These are phyloP conservation scores for Penicillium paxilli DNA, from an alignment of 495 filamentous ascomycete species.

Conservation along the genomic window DNA sequence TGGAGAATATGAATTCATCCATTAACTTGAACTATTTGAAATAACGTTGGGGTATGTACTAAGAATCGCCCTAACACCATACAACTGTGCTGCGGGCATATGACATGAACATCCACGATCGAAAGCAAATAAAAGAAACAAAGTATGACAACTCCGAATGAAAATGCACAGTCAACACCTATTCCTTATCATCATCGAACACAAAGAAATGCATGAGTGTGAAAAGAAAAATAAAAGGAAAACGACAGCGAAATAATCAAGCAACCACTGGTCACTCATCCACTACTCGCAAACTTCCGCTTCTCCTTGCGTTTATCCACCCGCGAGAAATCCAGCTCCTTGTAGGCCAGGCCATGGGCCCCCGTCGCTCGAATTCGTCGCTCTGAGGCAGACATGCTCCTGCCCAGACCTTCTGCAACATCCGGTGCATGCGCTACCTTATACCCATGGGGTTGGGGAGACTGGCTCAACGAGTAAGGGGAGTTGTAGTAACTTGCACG, in stretches of 20 bases:
- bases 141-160: background rate
- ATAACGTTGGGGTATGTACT: slow-evolving; percentile 11
- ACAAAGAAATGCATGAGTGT: background rate
- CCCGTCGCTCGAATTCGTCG: slow-evolving; percentile 41
- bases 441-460: slow-evolving; percentile 30
- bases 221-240: background rate
- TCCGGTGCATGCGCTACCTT: slow-evolving; percentile 42
- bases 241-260: too few species aligned
- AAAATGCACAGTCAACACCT: background rate
- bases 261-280: background rate
- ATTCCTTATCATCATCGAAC: background rate
- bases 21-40: slow-evolving; percentile 1
- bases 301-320: slow-evolving; percentile 22
- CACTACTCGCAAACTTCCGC: slow-evolving; percentile 8
- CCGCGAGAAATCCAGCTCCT: slow-evolving; percentile 35
- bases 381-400: slow-evolving; percentile 43
- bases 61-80: slow-evolving; percentile 10
- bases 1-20: background rate
- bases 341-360: slow-evolving; percentile 42
- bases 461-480: slow-evolving; percentile 26
- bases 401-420: slow-evolving; percentile 34
- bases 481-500: slow-evolving; percentile 25
- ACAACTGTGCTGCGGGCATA: slow-evolving; percentile 6
- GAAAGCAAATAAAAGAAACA: background rate
- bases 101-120: slow-evolving; percentile 1